Conservation (phyloP, 352 stramenopile species). For the Thraustochytrium sp. region DNA sequence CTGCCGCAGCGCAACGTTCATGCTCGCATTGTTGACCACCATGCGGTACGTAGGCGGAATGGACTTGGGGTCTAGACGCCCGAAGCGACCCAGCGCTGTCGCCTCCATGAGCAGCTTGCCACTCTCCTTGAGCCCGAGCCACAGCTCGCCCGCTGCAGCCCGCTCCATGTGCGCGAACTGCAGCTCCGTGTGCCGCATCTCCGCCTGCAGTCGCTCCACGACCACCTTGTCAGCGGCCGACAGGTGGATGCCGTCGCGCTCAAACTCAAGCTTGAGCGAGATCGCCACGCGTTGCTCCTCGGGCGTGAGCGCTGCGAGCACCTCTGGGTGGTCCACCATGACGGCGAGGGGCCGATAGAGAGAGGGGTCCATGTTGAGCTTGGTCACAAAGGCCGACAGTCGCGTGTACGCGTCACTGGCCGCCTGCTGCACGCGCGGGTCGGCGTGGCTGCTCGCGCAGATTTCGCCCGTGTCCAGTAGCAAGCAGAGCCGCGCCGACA, state of each 20-base stretch:
- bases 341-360: slow-evolving; percentile 1
- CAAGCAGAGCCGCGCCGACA: slow-evolving; percentile 13
- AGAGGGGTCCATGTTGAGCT: slow-evolving; percentile 28
- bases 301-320: neutral
- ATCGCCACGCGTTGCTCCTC: neutral
- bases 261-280: slow-evolving; percentile 35
- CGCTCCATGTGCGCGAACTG: neutral
- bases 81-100: neutral
- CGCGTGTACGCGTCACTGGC: neutral
- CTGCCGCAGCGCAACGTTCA: neutral
- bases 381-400: slow-evolving; percentile 33
- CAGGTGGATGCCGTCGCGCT: slow-evolving; percentile 27
- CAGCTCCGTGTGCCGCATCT: neutral
- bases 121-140: neutral
- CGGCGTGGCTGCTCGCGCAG: slow-evolving; percentile 24
- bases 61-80: slow-evolving; percentile 10
- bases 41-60: slow-evolving; percentile 1
- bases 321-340: neutral
- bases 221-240: neutral
- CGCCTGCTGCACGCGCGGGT: neutral
- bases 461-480: slow-evolving; percentile 32
- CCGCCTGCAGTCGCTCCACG: slow-evolving; percentile 6
- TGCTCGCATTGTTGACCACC: neutral
- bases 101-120: neutral
- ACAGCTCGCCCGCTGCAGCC: neutral